A percentile compares a stretch with the other conserved stretches of the same genome.
Conservation (phyloP, 225 moss, liverwort and hornwort genomes). For the Pseudisothecium myosuroides region DNA sequence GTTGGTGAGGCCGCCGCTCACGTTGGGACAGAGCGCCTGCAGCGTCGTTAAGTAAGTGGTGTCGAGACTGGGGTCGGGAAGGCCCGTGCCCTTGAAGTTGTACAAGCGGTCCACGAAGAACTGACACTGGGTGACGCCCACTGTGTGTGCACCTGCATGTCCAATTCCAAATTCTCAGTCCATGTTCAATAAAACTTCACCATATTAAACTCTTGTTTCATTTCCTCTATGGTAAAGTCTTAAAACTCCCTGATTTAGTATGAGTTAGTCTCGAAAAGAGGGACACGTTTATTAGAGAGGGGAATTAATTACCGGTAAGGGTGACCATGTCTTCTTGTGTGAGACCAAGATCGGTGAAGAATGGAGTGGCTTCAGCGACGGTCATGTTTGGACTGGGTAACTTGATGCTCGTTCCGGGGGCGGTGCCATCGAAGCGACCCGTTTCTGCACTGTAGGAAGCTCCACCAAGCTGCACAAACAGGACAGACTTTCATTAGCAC, state of each 20-base stretch:
- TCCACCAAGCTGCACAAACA: constrained; percentile 32
- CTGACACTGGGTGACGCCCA: constrained; percentile 25
- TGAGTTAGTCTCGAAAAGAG: not conserved
- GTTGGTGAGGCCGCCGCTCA: constrained; percentile 1
- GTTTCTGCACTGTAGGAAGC: constrained; percentile 26
- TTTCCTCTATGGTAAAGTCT: too few relatives aligned
- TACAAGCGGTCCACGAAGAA: constrained; percentile 38
- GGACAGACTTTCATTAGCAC: not conserved
- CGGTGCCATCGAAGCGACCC: constrained; percentile 31
- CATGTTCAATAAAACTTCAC: not conserved
- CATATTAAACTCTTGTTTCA: not conserved
- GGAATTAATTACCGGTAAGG: constrained; percentile 14
- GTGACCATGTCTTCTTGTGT: constrained; percentile 30
- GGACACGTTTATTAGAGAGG: not conserved
- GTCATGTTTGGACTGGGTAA: constrained; percentile 9
- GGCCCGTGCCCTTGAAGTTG: constrained; percentile 38
- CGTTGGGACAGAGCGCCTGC: constrained; percentile 22
- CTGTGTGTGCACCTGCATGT: constrained; percentile 26
- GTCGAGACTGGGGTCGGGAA: constrained; percentile 40
- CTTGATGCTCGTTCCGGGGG: not conserved
- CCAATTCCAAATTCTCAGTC: not conserved
- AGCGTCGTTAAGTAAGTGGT: constrained; percentile 7
- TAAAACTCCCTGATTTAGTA: not conserved
- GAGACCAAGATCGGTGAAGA: constrained; percentile 38
- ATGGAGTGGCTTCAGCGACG: constrained; percentile 4